These are phyloP conservation scores for Lepidium campestre DNA, from an alignment of 441 rosid genomes.

Conservation along the genomic window DNA sequence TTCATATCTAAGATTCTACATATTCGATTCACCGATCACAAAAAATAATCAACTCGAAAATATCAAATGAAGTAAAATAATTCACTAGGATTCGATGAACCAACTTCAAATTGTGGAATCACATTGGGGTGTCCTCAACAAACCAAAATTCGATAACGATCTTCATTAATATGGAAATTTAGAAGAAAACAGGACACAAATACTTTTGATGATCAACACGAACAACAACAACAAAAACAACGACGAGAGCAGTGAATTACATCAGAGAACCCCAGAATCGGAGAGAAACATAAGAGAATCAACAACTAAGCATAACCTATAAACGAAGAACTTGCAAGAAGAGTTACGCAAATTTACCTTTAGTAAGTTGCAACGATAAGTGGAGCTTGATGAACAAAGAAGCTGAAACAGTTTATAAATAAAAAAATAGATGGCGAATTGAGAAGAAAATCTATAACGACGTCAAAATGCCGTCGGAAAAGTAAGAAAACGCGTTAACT, in stretches of 20 bases:
- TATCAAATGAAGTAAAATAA: background rate
- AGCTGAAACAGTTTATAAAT: background rate
- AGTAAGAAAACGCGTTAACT: constrained; percentile 8
- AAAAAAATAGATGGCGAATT: background rate
- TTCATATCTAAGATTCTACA: too few species aligned
- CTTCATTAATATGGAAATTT: background rate
- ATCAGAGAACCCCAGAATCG: background rate
- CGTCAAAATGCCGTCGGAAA: background rate
- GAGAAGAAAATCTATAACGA: background rate
- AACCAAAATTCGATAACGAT: background rate
- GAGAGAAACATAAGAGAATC: background rate
- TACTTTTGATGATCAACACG: background rate
- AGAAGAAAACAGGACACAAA: background rate
- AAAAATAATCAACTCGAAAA: background rate
- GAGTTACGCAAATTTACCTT: background rate
- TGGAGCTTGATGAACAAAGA: background rate
- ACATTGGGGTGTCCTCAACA: background rate
- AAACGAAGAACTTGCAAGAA: background rate
- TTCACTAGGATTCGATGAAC: background rate
- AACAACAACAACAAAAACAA: background rate
- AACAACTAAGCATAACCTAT: background rate
- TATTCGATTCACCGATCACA: background rate
- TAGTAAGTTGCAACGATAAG: background rate
- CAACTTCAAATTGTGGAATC: background rate
- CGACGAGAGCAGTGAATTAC: background rate